Evolutionary conservation across 345 rosid genomes (phyloP).

Genomic region (Arabis alpina): DNA sequence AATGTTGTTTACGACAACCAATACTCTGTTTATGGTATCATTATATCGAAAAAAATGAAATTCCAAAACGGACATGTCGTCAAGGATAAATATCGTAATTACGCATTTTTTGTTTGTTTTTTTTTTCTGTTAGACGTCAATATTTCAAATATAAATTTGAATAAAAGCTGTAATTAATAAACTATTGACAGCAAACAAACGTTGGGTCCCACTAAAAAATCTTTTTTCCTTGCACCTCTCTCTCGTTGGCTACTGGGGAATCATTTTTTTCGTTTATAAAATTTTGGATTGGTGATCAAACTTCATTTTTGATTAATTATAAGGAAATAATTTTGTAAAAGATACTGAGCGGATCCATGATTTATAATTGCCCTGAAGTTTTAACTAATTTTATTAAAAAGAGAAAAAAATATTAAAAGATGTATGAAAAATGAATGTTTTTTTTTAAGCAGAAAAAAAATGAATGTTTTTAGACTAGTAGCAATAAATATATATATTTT

Average conservation of each 20-base stretch:
- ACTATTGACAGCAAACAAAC: conserved; percentile 36
- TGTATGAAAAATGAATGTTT: too few relatives aligned
- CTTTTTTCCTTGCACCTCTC: conserved; percentile 3
- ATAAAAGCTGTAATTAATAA: conserved; percentile 28
- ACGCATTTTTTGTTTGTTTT: conserved; percentile 3
- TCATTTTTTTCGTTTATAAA: neutral
- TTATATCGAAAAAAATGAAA: neutral
- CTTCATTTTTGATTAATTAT: conserved; percentile 3
- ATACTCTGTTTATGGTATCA: neutral
- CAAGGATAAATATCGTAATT: neutral
- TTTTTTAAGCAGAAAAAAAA: too few relatives aligned
- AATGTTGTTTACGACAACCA: neutral
- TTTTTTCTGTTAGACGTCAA: conserved; percentile 10
- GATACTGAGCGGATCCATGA: neutral
- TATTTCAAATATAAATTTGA: conserved; percentile 3
- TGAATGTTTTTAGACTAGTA: too few relatives aligned
- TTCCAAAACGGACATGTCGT: conserved; percentile 7
- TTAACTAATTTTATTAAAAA: neutral
- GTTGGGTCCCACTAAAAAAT: conserved; percentile 32
- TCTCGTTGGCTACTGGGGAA: conserved; percentile 25
- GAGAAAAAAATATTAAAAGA: too few relatives aligned
- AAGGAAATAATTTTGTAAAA: neutral
- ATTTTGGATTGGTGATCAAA: neutral
- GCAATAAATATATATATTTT: too few relatives aligned
- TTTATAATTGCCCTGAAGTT: neutral